A percentile compares a stretch with the other conserved stretches of the same genome.
Evolutionary conservation across 75 land plant species (phyloP).

Genomic region (Sequoiadendron giganteum): DNA sequence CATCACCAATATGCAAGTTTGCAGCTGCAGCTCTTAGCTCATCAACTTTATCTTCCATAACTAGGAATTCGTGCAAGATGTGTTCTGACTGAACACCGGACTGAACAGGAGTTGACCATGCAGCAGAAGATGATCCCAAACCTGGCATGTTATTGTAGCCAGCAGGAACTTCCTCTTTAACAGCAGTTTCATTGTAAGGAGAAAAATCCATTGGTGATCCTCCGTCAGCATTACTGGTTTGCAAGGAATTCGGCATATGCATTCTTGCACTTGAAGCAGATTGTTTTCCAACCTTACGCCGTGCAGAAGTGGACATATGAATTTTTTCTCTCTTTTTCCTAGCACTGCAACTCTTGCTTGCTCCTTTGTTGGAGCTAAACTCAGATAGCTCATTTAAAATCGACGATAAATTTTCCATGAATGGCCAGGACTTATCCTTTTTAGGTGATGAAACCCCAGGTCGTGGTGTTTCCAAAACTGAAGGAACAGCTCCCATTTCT

Average conservation of each 20-base stretch:
- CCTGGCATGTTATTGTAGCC: not conserved
- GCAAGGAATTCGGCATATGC: conserved; percentile 21
- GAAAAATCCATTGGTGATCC: conserved; percentile 89
- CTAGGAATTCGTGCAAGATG: conserved; percentile 12
- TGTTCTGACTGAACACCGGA: conserved; percentile 9
- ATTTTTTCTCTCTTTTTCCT: conserved; percentile 38
- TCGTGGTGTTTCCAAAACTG: not conserved
- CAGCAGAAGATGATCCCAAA: conserved; percentile 35
- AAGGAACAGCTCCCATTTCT: conserved; percentile 6
- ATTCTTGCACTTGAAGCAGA: conserved; percentile 24
- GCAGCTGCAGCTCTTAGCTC: conserved; percentile 36
- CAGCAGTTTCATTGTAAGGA: conserved; percentile 50
- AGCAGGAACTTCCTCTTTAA: conserved; percentile 3
- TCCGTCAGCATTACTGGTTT: conserved; percentile 24
- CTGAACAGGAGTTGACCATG: conserved; percentile 30
- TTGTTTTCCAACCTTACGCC: conserved; percentile 21
- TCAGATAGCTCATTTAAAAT: conserved; percentile 18
- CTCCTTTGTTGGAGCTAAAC: conserved; percentile 42
- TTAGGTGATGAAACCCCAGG: conserved; percentile 21
- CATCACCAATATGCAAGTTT: conserved; percentile 31
- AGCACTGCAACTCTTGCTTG: not conserved
- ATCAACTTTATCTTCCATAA: conserved; percentile 33
- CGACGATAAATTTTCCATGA: conserved; percentile 13
- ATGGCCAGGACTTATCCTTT: conserved; percentile 7
- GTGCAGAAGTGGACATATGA: conserved; percentile 15